phyloP scores from a whole-genome alignment of 768 basidiomycete genomes.

The Kwoniella pini region DNA sequence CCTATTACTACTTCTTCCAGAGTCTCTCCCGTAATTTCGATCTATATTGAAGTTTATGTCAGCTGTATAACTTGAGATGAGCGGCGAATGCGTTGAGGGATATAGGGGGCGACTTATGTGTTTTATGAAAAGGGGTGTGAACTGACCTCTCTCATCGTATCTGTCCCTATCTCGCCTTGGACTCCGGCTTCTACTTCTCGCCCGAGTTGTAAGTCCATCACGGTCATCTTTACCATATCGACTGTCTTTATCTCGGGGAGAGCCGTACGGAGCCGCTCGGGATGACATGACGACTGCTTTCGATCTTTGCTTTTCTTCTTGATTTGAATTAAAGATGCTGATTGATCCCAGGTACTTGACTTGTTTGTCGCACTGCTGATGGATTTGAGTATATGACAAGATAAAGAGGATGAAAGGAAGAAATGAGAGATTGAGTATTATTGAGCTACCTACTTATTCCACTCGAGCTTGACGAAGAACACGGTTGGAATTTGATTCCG shows the following conservation, averaged over 20 bases:
- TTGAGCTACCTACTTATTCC: background rate
- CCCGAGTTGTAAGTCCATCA: slow-evolving; percentile 16
- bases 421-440: no score
- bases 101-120: no score
- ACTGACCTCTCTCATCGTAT: slow-evolving; percentile 22
- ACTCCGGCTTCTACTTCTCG: slow-evolving; percentile 21
- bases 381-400: no score
- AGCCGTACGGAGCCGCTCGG: slow-evolving; percentile 17
- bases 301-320: no score
- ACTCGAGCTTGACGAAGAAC: background rate
- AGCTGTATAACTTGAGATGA: background rate
- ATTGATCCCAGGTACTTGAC: background rate
- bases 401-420: no score
- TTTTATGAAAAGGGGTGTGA: background rate
- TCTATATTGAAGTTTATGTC: background rate
- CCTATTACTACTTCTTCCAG: background rate
- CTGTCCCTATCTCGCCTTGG: slow-evolving; percentile 8
- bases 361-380: no score
- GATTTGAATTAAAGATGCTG: background rate
- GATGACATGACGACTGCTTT: slow-evolving; percentile 25
- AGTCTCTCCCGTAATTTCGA: slow-evolving; percentile 16
- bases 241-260: slow-evolving; percentile 13
- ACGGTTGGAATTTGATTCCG: slow-evolving; percentile 13
- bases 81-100: background rate
- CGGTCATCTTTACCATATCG: slow-evolving; percentile 12